These are phyloP conservation scores for Lentinula sp. DNA, from an alignment of 768 basidiomycete species.

Conservation along the genomic window DNA sequence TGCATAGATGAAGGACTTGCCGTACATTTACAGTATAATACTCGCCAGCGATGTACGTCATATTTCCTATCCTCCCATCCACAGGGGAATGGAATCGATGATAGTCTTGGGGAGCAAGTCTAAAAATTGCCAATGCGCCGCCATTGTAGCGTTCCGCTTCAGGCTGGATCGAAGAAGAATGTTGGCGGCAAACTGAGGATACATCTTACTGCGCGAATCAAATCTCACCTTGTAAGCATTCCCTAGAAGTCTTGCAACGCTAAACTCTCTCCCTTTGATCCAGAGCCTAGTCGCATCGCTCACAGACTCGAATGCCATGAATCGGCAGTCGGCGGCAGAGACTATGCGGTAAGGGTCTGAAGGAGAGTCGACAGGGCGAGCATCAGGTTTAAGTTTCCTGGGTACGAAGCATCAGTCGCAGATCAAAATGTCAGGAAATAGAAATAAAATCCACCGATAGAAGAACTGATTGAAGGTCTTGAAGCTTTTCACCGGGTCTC, in stretches of 20 bases:
- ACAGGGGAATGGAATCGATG: conserved; percentile 91
- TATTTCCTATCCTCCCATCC: conserved; percentile 75
- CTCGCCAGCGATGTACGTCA: conserved; percentile 82
- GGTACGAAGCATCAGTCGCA: conserved; percentile 10
- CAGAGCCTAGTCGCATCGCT: conserved; percentile 83
- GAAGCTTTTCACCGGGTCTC: conserved; percentile 79
- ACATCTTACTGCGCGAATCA: not conserved
- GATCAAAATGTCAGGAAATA: not conserved
- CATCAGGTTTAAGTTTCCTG: conserved; percentile 81
- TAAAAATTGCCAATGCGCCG: conserved; percentile 85
- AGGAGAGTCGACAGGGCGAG: conserved; percentile 68
- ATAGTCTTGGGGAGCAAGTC: conserved; percentile 92
- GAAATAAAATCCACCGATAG: conserved; percentile 42
- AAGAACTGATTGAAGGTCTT: conserved; percentile 94
- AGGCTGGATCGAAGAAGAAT: conserved; percentile 24
- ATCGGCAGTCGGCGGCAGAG: conserved; percentile 91
- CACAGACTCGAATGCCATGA: conserved; percentile 89
- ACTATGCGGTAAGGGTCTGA: conserved; percentile 77
- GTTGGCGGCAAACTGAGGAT: not conserved
- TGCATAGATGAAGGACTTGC: conserved; percentile 4
- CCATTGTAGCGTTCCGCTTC: conserved; percentile 68
- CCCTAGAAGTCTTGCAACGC: conserved; percentile 72
- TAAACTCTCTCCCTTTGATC: conserved; percentile 97
- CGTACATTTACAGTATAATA: conserved; percentile 94
- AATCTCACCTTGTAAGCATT: conserved; percentile 42